phyloP scores from a whole-genome alignment of 2,329 filamentous ascomycete species.

The Fusarium miscanthi region DNA sequence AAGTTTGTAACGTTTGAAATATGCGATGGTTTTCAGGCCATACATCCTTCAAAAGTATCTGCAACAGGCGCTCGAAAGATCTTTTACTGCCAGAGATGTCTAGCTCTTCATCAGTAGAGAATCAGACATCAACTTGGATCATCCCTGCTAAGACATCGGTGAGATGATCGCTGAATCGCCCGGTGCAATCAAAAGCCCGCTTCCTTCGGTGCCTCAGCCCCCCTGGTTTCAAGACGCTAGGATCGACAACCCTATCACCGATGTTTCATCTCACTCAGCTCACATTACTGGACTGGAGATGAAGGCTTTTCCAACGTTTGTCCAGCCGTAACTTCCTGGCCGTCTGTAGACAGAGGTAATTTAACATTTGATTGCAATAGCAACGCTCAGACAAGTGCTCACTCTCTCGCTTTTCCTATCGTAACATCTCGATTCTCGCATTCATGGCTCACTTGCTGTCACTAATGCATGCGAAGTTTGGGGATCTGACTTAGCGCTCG shows the following conservation, averaged over 20 bases:
- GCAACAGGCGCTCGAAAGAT: too few relatives aligned
- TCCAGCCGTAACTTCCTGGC: too few relatives aligned
- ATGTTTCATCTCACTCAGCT: background rate
- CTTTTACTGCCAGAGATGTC: background rate
- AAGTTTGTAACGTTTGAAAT: background rate
- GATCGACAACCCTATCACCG: background rate
- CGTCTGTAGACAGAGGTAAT: rapidly evolving
- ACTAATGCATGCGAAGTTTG: background rate
- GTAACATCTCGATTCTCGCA: background rate
- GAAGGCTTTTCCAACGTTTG: background rate
- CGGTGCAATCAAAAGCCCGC: background rate
- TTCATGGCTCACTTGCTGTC: background rate
- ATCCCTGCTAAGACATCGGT: background rate
- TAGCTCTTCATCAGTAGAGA: background rate
- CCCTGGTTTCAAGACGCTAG: background rate
- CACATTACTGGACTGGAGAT: background rate
- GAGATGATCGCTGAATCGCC: background rate
- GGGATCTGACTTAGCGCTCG: background rate
- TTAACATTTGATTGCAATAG: rapidly evolving
- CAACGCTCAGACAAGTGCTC: rapidly evolving
- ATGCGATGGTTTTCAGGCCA: background rate
- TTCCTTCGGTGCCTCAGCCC: background rate
- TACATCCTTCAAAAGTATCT: too few relatives aligned
- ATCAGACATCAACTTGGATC: background rate
- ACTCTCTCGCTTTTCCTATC: background rate